Percentiles rank a stretch among this genome's conserved stretches.
Evolutionary conservation across 2,329 filamentous ascomycete genomes (phyloP).

Genomic region (Aspergillus alliaceus): DNA sequence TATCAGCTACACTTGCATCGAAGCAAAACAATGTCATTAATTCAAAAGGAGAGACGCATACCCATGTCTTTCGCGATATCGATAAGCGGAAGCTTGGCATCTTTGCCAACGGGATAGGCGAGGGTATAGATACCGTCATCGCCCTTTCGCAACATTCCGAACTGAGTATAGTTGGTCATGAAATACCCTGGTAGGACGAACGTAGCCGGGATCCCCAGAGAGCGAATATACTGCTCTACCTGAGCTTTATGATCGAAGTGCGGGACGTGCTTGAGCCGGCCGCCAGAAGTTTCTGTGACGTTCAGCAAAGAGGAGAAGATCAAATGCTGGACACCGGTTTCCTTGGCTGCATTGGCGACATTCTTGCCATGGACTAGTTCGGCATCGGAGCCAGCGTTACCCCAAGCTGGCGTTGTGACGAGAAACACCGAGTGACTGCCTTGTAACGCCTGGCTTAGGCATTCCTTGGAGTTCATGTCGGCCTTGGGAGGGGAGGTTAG

Average conservation of each 20-base stretch:
- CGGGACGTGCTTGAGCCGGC: constrained; percentile 34
- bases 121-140: constrained; percentile 26
- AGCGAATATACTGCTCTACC: constrained; percentile 39
- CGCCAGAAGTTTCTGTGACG: constrained; percentile 31
- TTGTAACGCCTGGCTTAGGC: constrained; percentile 42
- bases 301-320: constrained; percentile 43
- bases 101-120: constrained; percentile 23
- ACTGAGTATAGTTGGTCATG: constrained; percentile 43
- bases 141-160: constrained; percentile 25
- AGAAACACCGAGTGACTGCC: constrained; percentile 52
- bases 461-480: constrained; percentile 41
- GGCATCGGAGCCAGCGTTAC: constrained; percentile 5
- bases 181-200: constrained; percentile 46
- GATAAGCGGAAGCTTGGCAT: constrained; percentile 44
- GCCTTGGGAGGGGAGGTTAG: constrained; percentile 25
- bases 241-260: constrained; percentile 47
- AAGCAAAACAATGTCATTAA: no score
- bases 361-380: constrained; percentile 37
- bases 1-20: no score
- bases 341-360: constrained; percentile 40
- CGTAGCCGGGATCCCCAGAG: constrained; percentile 33
- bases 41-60: not conserved
- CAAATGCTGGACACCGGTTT: constrained; percentile 38
- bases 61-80: constrained; percentile 35
- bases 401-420: constrained; percentile 47